Evolutionary conservation across 257 asterid genomes (phyloP).

Genomic region (Anisodus tanguticus): DNA sequence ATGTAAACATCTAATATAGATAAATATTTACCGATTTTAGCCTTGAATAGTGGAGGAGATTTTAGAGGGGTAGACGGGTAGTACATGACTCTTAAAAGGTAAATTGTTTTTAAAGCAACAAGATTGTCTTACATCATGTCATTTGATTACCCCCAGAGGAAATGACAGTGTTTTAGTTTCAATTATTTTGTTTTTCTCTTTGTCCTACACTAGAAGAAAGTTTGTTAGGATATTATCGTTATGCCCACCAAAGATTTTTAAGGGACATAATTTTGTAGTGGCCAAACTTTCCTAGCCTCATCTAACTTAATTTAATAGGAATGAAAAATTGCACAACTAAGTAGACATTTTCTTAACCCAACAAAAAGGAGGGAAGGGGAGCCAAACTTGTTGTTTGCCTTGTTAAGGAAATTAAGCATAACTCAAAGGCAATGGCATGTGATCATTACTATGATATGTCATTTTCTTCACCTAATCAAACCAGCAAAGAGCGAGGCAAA

Average conservation of each 20-base stretch:
- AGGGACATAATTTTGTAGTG: constrained; percentile 22
- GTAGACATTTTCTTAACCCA: background rate
- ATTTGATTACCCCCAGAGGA: background rate
- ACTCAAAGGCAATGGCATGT: constrained; percentile 23
- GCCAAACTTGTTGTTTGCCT: constrained; percentile 22
- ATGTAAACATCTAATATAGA: no score
- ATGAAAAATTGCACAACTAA: background rate
- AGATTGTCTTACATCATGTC: background rate
- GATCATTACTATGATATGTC: background rate
- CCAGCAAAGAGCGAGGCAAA: background rate
- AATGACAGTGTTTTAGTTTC: background rate
- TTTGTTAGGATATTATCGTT: constrained; percentile 29
- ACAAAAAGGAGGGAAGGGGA: background rate
- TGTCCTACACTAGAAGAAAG: constrained; percentile 23
- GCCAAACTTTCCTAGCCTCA: constrained; percentile 29
- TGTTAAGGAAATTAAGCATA: constrained; percentile 17
- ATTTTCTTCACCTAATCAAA: constrained; percentile 20
- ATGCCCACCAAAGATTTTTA: constrained; percentile 12
- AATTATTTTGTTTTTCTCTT: constrained; percentile 19
- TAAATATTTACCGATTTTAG: no score
- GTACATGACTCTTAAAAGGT: background rate
- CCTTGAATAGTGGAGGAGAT: background rate
- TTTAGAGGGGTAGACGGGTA: background rate
- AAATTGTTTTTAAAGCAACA: background rate
- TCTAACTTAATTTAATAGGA: background rate